Base-by-base conservation (phyloP, 2,329 filamentous ascomycete species). In the Fusarium pininemorale region DNA sequence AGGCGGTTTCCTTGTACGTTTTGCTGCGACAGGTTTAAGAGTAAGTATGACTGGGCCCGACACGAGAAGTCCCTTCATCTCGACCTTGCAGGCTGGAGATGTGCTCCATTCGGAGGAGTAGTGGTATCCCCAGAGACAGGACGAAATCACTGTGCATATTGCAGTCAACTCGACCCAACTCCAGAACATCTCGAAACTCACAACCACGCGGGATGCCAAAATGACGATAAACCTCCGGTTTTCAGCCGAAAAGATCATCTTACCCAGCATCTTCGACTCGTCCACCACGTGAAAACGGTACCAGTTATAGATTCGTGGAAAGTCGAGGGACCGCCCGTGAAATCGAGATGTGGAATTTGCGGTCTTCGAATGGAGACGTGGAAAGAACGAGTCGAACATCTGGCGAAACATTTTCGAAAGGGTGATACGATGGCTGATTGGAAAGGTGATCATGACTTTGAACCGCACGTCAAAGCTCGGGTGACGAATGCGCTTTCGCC, bases 251-350 rank as follows among this genome's bases (percentile, higher is more conserved):
- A 81, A 12, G 80, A 82, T 12, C 80, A 82, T 24, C 76, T 82
- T 1, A 70, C 77, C 4, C 80, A 82, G 26, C 80, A 82, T 20
- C 66, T 82, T 3, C 70, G 78, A 22, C 70, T 77, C 8, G 73
- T 79, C 4, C 80, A 82, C 51, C 77, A 77, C n/a, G 32, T 77
- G 16, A 85, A 86, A 80, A 79, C 9, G 42, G 77, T 55, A 76
- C 81, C 70, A 81, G 85, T 84, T 81, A 88, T 66, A 77, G 80
- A 78, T 13, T 53, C 66, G 16, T 81, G 80, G 80, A 80, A 79
- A 48, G 65, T 75, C 10, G 68, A 77, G 22, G 70, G 73, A 1
- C 70, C 74, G 4, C 56, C 73, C 0, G 63, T 81, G 5, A 51
- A 60, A 5, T 81, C 79, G 4, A 75, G 80, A 2, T 82, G 80